Percentiles rank a stretch among this genome's conserved stretches.
Conservation (phyloP, 2,329 filamentous ascomycete genomes). For the Amesomyces nigricolor region DNA sequence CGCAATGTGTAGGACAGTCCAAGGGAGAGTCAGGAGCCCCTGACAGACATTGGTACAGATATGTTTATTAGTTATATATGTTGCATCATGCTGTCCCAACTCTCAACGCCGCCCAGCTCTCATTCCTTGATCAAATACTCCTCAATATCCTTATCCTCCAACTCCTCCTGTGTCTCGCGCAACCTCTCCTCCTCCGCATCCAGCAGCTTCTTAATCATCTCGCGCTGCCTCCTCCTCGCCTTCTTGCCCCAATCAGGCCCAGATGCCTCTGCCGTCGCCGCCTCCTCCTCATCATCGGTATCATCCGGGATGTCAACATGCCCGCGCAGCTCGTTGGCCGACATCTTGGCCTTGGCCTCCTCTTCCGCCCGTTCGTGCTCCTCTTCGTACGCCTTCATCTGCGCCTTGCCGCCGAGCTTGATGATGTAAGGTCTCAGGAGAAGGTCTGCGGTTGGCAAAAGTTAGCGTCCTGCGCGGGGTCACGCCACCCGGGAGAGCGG, state of each 20-base stretch:
- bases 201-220: conserved; percentile 59
- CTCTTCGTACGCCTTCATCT: conserved; percentile 58
- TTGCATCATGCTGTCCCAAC: not conserved
- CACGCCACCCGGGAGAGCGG: not conserved
- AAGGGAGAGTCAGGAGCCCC: too few species aligned
- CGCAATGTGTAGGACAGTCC: too few species aligned
- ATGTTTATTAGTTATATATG: too few species aligned
- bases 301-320: conserved; percentile 49
- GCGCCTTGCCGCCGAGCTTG: conserved; percentile 57
- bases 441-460: conserved; percentile 28
- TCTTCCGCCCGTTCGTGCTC: conserved; percentile 42
- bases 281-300: conserved; percentile 46
- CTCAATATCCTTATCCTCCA: conserved; percentile 70
- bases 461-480: conserved; percentile 2
- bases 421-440: conserved; percentile 70
- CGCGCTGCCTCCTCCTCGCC: conserved; percentile 62
- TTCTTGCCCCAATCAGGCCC: conserved; percentile 63
- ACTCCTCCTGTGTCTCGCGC: conserved; percentile 51
- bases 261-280: conserved; percentile 39
- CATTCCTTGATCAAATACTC: conserved; percentile 54
- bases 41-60: too few species aligned
- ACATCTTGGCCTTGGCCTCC: conserved; percentile 40
- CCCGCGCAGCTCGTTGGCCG: conserved; percentile 60
- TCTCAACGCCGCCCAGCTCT: conserved; percentile 24
- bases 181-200: conserved; percentile 56